phyloP scores from a whole-genome alignment of 768 basidiomycete genomes.

The Amanita rimosa region DNA sequence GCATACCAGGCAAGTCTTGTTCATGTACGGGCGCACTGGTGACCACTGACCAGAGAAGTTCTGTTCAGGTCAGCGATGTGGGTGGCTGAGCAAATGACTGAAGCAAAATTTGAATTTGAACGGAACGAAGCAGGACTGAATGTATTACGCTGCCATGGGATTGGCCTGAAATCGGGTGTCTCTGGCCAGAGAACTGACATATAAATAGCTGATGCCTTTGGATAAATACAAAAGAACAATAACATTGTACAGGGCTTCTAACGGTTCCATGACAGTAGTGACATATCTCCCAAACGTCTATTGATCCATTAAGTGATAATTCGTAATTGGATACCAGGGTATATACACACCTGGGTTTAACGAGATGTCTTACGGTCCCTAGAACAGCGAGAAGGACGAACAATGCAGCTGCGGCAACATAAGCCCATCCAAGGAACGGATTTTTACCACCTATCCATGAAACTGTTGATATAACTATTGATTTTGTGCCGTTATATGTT shows the following conservation, averaged over 20 bases:
- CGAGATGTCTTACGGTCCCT: conserved; percentile 84
- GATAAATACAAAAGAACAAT: neutral
- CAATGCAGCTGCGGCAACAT: conserved; percentile 78
- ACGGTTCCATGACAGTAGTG: conserved; percentile 77
- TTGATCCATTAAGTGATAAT: conserved; percentile 7
- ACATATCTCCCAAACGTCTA: conserved; percentile 82
- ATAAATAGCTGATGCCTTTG: neutral
- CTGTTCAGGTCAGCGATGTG: conserved; percentile 55
- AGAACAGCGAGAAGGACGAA: conserved; percentile 82
- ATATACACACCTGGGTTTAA: conserved; percentile 72
- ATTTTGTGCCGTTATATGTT: conserved; percentile 90
- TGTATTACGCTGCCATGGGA: conserved; percentile 51
- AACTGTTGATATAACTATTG: conserved; percentile 92
- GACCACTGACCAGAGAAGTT: conserved; percentile 1
- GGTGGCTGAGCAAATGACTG: conserved; percentile 57
- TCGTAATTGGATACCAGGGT: neutral
- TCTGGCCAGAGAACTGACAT: neutral
- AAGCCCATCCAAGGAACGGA: conserved; percentile 97
- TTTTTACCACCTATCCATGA: conserved; percentile 99
- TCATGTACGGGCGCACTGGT: neutral
- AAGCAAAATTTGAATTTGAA: conserved; percentile 48
- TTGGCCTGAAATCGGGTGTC: conserved; percentile 37
- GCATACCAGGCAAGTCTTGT: conserved; percentile 45
- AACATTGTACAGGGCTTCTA: conserved; percentile 17
- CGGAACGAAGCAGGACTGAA: conserved; percentile 28